Base-by-base conservation (phyloP, 768 basidiomycete species). In the Mycena kentingensis region DNA sequence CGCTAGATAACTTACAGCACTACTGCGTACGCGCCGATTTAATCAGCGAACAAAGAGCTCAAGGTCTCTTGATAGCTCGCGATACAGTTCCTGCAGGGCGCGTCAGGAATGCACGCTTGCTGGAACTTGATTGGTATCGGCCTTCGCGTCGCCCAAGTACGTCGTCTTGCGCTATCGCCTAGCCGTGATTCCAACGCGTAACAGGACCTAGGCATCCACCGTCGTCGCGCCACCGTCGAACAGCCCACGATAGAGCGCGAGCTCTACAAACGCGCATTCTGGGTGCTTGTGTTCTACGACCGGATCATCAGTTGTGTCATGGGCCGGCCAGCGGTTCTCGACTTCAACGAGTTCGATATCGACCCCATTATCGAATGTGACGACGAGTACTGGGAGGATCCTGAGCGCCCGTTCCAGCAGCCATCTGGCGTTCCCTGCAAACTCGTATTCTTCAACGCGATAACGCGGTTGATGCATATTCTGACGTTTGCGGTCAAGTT, bases 111-210 rank as follows among this genome's bases (percentile, higher is more conserved):
- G 2, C 84, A 86, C 47, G 77, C 80, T 11, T 80, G 77, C 50
- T 91, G 90, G 90, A 81, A 80, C 2, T 66, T 87, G 45, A 77
- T 84, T 27, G 87, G 88, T 4, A 76, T 77, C 5, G 58, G 53
- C 5, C 15, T 60, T 1, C 36, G 58, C 12, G 29, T 60, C 1
- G 58, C 58, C 21, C 57, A 58, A 54, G n/a, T n/a, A n/a, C n/a
- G n/a, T n/a, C n/a, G n/a, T n/a, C n/a, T n/a, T n/a, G n/a, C n/a
- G n/a, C n/a, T n/a, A n/a, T n/a, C n/a, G n/a, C n/a, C n/a, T n/a
- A n/a, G n/a, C n/a, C n/a, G n/a, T n/a, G n/a, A n/a, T n/a, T n/a
- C n/a, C n/a, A n/a, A n/a, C n/a, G n/a, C n/a, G n/a, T n/a, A n/a
- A n/a, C n/a, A n/a, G n/a, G 58, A 60, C 39, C 44, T 60, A 13